Conservation (phyloP, 768 basidiomycete species). For the Leucosporidium yakuticum region DNA sequence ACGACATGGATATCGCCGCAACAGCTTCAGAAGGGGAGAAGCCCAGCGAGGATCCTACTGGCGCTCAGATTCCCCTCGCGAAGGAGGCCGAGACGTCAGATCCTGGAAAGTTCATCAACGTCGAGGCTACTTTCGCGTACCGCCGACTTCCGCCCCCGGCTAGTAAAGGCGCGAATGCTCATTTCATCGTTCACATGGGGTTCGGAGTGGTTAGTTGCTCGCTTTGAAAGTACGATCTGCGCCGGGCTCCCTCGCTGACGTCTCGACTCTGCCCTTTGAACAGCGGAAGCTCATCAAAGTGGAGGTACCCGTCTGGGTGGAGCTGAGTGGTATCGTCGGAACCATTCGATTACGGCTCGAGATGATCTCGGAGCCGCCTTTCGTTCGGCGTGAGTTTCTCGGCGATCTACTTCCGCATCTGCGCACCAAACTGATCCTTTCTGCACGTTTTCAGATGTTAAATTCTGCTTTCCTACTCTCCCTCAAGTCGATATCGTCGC, state of each 20-base stretch:
- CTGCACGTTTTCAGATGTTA: not conserved
- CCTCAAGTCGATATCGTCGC: constrained; percentile 2
- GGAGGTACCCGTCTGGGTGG: constrained; percentile 9
- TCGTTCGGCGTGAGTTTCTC: constrained; percentile 13
- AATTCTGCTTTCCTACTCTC: not conserved
- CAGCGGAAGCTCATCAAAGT: constrained; percentile 6
- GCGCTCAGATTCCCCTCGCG: not conserved
- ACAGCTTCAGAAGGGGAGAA: not conserved
- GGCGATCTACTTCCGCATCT: no score
- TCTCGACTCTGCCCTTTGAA: not conserved
- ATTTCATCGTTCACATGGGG: constrained; percentile 7
- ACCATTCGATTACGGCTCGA: constrained; percentile 6
- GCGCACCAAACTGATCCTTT: no score
- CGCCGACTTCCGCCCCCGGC: not conserved
- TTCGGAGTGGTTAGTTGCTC: not conserved
- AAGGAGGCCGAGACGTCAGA: not conserved
- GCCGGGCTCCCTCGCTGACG: no score
- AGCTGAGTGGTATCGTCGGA: constrained; percentile 2
- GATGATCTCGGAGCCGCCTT: constrained; percentile 29
- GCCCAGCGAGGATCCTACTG: not conserved
- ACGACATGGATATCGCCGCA: not conserved
- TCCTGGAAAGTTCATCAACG: constrained; percentile 2
- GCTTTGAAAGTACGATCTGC: no score
- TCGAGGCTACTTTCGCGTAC: constrained; percentile 17
- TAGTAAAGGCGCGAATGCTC: not conserved